A percentile compares a stretch with the other conserved stretches of the same genome.
These are phyloP conservation scores for Xylariaceae sp. DNA, from an alignment of 2,329 filamentous ascomycete genomes.

Conservation along the genomic window DNA sequence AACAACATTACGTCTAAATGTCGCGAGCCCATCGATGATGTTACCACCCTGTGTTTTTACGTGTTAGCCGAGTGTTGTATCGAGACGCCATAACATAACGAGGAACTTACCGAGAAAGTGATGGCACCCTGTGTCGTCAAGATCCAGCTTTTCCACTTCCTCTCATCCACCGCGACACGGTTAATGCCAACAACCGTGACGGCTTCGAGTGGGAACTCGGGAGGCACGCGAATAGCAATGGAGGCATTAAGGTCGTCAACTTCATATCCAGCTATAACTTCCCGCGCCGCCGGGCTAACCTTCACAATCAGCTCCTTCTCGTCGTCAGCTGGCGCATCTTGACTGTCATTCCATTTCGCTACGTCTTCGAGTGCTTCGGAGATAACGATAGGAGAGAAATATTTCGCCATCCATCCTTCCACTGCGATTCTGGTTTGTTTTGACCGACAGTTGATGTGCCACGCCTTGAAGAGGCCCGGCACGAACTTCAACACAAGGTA, in stretches of 20 bases:
- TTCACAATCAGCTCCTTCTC: constrained; percentile 62
- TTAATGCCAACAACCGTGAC: constrained; percentile 73
- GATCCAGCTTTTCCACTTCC: constrained; percentile 90
- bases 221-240: constrained; percentile 76
- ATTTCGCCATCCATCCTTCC: constrained; percentile 79
- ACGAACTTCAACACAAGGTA: constrained; percentile 74
- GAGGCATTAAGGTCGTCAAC: constrained; percentile 82
- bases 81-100: not conserved
- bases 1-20: constrained; percentile 82
- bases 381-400: constrained; percentile 70
- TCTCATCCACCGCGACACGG: constrained; percentile 82
- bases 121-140: constrained; percentile 87
- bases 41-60: constrained; percentile 62
- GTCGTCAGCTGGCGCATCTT: constrained; percentile 47
- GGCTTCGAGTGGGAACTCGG: constrained; percentile 75
- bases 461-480: constrained; percentile 73
- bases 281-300: constrained; percentile 64
- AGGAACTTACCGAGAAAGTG: constrained; percentile 65
- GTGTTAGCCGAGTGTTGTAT: constrained; percentile 8
- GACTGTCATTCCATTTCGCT: constrained; percentile 57
- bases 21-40: constrained; percentile 78
- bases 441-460: constrained; percentile 78
- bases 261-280: constrained; percentile 79
- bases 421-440: constrained; percentile 76
- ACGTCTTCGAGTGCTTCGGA: constrained; percentile 63